Evolutionary conservation across 1,284 basidiomycete species (phyloP).

Genomic region (Ustilago lituana): DNA sequence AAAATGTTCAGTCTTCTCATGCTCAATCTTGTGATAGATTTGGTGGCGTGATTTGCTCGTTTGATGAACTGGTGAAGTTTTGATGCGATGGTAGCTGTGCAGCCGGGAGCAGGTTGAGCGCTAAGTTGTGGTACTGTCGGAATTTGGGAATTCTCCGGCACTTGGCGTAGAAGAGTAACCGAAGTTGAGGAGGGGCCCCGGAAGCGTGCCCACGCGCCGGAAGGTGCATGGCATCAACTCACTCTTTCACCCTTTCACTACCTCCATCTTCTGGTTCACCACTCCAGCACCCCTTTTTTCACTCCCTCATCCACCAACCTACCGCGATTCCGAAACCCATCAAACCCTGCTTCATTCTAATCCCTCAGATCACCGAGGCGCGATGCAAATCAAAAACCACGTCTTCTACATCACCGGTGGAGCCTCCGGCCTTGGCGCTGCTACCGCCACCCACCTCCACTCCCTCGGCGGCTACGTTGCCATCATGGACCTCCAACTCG

Average conservation of each 20-base stretch:
- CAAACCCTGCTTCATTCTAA: too few species aligned
- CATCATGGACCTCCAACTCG: conserved; percentile 59
- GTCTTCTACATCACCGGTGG: conserved; percentile 62
- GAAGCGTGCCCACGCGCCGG: neutral
- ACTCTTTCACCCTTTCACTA: neutral
- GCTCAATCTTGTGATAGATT: conserved; percentile 2
- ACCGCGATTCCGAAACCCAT: too few species aligned
- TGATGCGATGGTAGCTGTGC: neutral
- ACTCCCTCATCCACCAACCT: neutral
- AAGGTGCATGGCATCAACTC: too few species aligned
- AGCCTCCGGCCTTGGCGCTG: conserved; percentile 64
- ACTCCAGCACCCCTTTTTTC: neutral
- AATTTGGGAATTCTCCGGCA: too few species aligned
- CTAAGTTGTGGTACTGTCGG: too few species aligned
- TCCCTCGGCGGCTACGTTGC: conserved; percentile 54
- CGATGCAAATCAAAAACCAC: conserved; percentile 57
- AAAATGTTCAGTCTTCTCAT: conserved; percentile 19
- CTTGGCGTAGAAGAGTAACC: too few species aligned
- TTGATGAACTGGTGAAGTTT: too few species aligned
- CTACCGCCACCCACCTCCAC: conserved; percentile 51
- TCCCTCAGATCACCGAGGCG: neutral
- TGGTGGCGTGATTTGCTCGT: too few species aligned
- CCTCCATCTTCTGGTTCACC: neutral
- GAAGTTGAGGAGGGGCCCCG: too few species aligned
- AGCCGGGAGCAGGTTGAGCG: neutral